These are phyloP conservation scores for Pseudonitzschia multistriata DNA, from an alignment of 108 stramenopile genomes.

Conservation along the genomic window DNA sequence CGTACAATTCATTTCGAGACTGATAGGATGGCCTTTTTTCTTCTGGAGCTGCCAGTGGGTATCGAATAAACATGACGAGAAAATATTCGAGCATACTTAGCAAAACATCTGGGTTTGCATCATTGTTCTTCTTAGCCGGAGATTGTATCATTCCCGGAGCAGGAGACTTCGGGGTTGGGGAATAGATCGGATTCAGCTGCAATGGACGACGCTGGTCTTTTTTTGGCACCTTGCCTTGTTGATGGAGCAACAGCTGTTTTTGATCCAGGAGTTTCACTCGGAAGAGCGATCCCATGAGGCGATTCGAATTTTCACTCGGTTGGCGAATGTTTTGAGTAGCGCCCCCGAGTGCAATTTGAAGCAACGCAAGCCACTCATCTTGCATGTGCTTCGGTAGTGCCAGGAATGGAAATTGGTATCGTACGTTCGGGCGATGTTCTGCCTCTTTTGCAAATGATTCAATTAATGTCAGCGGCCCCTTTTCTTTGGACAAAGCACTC, in stretches of 20 bases:
- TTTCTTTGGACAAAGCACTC: slow-evolving; percentile 18
- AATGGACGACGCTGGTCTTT: slow-evolving; percentile 31
- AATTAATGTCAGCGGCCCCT: slow-evolving; percentile 50
- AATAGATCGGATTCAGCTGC: slow-evolving; percentile 38
- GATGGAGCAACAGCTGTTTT: slow-evolving; percentile 23
- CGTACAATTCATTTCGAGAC: slow-evolving; percentile 45
- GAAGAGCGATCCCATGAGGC: slow-evolving; percentile 36
- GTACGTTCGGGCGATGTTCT: slow-evolving; percentile 56
- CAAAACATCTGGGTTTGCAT: slow-evolving; percentile 28
- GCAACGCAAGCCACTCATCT: slow-evolving; percentile 37
- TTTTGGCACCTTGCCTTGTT: slow-evolving; percentile 28
- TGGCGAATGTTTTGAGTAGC: background rate
- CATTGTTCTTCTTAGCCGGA: slow-evolving; percentile 24
- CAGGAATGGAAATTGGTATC: slow-evolving; percentile 71
- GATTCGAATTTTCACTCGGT: slow-evolving; percentile 31
- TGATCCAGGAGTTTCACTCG: slow-evolving; percentile 41
- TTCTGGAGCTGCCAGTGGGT: slow-evolving; percentile 55
- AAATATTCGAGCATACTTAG: slow-evolving; percentile 76
- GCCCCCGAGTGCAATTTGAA: slow-evolving; percentile 31
- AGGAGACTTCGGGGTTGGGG: slow-evolving; percentile 15
- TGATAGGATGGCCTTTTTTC: background rate
- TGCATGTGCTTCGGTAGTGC: slow-evolving; percentile 48
- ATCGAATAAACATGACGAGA: slow-evolving; percentile 60
- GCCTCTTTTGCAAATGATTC: slow-evolving; percentile 68
- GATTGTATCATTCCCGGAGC: slow-evolving; percentile 3